These are phyloP conservation scores for Acorus calamus DNA, from an alignment of 106 monocot species.

Conservation along the genomic window DNA sequence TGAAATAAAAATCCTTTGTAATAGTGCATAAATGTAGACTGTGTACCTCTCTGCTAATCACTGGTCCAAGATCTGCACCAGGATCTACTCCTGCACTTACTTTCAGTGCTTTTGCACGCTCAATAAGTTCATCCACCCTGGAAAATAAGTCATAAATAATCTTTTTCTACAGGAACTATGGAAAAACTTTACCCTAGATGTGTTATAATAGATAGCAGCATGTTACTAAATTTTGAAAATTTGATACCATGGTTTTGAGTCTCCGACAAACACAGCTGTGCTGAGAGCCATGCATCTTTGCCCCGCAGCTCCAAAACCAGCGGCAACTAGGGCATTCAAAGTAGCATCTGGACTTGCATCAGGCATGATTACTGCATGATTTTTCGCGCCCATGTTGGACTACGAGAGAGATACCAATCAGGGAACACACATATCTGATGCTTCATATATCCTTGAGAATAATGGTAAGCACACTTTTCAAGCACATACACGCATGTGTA, in stretches of 20 bases:
- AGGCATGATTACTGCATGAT: slow-evolving; percentile 90
- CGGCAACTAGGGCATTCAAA: slow-evolving; percentile 83
- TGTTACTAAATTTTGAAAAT: neutral
- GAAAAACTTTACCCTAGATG: neutral
- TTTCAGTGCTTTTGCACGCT: slow-evolving; percentile 56
- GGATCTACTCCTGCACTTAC: slow-evolving; percentile 81
- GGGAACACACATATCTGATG: neutral
- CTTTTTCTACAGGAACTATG: neutral
- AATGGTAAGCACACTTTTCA: too few relatives aligned
- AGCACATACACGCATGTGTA: too few relatives aligned
- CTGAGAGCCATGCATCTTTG: slow-evolving; percentile 99
- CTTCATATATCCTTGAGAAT: neutral
- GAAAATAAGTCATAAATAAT: slow-evolving; percentile 2
- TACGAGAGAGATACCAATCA: slow-evolving; percentile 18
- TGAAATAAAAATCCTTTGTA: too few relatives aligned
- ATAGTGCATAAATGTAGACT: neutral
- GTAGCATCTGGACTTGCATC: slow-evolving; percentile 84
- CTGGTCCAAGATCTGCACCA: slow-evolving; percentile 89
- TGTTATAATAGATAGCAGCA: neutral
- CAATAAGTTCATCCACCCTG: slow-evolving; percentile 79
- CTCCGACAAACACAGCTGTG: slow-evolving; percentile 89
- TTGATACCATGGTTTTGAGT: slow-evolving; percentile 69
- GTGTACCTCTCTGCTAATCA: slow-evolving; percentile 79
- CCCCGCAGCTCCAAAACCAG: slow-evolving; percentile 99
- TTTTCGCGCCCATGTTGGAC: slow-evolving; percentile 99